Percentiles rank a stretch among this genome's conserved stretches.
Conservation (phyloP, 139 green algal genomes). For the Tetraselmis chui region DNA sequence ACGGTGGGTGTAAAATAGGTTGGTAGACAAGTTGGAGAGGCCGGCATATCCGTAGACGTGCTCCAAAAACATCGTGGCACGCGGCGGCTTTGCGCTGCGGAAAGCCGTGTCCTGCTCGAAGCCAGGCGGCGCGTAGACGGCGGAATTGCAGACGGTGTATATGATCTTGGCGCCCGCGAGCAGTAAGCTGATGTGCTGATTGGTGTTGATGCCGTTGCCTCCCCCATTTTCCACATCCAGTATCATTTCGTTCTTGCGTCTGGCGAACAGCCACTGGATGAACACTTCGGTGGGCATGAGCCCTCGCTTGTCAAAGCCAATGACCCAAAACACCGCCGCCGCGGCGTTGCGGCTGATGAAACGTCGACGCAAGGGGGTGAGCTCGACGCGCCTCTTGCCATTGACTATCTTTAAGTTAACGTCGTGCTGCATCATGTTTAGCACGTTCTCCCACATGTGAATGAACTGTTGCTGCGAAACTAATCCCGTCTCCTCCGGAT, state of each 20-base stretch:
- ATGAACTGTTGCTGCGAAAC: conserved; percentile 50
- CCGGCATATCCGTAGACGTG: conserved; percentile 56
- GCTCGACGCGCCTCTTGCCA: conserved; percentile 2
- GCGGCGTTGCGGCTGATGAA: conserved; percentile 39
- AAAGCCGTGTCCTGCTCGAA: conserved; percentile 36
- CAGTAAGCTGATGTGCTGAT: conserved; percentile 37
- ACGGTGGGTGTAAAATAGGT: conserved; percentile 55
- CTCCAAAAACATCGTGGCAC: conserved; percentile 52
- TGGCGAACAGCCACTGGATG: conserved; percentile 18
- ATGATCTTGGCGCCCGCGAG: conserved; percentile 48
- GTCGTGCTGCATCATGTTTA: conserved; percentile 43
- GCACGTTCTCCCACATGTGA: conserved; percentile 52
- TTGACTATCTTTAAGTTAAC: conserved; percentile 18
- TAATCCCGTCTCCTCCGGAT: conserved; percentile 28
- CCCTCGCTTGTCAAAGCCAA: conserved; percentile 26
- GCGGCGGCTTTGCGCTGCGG: conserved; percentile 31
- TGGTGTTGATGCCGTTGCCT: conserved; percentile 40
- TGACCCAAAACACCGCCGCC: conserved; percentile 39
- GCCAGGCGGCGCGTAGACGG: conserved; percentile 45
- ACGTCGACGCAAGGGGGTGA: conserved; percentile 18
- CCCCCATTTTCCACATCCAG: conserved; percentile 36
- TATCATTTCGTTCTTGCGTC: conserved; percentile 38
- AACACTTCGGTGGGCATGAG: conserved; percentile 53
- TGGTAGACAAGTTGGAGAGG: conserved; percentile 32
- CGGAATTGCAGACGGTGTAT: conserved; percentile 37